Evolutionary conservation across 257 asterid genomes (phyloP).

Genomic region (Salvia hispanica): DNA sequence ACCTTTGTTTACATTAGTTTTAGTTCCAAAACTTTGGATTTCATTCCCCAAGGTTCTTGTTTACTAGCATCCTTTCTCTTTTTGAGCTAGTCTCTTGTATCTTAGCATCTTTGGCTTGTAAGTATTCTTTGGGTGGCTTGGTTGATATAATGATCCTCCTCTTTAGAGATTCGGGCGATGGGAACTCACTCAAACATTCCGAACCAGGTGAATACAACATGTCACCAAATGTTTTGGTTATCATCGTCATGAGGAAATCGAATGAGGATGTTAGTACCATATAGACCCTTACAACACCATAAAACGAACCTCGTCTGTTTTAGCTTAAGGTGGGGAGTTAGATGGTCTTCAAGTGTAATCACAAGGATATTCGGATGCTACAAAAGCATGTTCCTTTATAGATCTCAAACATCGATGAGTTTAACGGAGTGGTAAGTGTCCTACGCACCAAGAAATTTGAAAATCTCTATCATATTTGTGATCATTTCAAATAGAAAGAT

Average conservation of each 20-base stretch:
- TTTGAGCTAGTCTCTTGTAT: slow-evolving; percentile 29
- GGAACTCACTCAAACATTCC: slow-evolving; percentile 44
- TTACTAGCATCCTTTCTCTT: slow-evolving; percentile 18
- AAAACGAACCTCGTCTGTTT: slow-evolving; percentile 42
- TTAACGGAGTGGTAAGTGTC: slow-evolving; percentile 43
- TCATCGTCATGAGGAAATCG: slow-evolving; percentile 33
- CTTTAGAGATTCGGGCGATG: slow-evolving; percentile 44
- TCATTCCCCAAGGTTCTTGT: slow-evolving; percentile 39
- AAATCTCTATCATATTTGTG: background rate
- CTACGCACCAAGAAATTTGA: slow-evolving; percentile 25
- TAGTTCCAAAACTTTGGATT: slow-evolving; percentile 29
- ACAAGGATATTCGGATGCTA: slow-evolving; percentile 46
- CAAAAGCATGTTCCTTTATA: slow-evolving; percentile 48
- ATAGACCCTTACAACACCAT: background rate
- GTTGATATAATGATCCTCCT: slow-evolving; percentile 44
- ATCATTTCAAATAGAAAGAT: background rate
- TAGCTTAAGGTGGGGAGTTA: slow-evolving; percentile 42
- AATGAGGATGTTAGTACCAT: slow-evolving; percentile 1
- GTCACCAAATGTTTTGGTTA: slow-evolving; percentile 46
- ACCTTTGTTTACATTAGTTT: slow-evolving; percentile 27
- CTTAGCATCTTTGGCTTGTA: slow-evolving; percentile 30
- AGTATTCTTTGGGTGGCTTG: slow-evolving; percentile 51
- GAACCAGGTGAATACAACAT: slow-evolving; percentile 41
- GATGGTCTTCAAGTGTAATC: slow-evolving; percentile 53
- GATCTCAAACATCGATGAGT: slow-evolving; percentile 43